These are phyloP conservation scores for Quercus ilex DNA, from an alignment of 306 rosid genomes.

Conservation along the genomic window DNA sequence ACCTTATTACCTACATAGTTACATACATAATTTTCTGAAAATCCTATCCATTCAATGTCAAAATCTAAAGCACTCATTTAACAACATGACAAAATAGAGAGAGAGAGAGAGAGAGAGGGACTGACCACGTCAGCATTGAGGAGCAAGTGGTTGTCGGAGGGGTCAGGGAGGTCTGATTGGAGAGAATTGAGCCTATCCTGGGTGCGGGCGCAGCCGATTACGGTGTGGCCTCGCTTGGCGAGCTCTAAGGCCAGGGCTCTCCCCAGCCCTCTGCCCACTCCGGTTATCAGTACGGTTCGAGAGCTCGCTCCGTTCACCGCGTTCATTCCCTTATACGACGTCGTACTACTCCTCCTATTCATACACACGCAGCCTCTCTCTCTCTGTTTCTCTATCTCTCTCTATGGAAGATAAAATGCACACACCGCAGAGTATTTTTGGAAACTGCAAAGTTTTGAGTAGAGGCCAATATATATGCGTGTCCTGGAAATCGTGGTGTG, in stretches of 20 bases:
- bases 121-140: conserved; percentile 58
- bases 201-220: conserved; percentile 77
- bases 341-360: neutral
- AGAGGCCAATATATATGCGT: too few relatives aligned
- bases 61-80: too few relatives aligned
- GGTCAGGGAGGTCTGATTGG: conserved; percentile 35
- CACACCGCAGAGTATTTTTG: too few relatives aligned
- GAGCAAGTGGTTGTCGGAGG: conserved; percentile 49
- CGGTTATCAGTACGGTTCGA: conserved; percentile 62
- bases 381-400: neutral
- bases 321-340: neutral
- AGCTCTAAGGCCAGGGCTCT: conserved; percentile 71
- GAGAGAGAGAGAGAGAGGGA: neutral
- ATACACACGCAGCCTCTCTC: neutral
- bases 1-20: neutral
- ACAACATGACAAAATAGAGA: neutral
- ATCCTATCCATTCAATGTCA: too few relatives aligned
- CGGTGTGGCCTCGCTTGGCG: conserved; percentile 65
- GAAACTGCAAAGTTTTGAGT: too few relatives aligned
- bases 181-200: conserved; percentile 64
- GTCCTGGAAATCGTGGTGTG: too few relatives aligned
- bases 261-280: conserved; percentile 76
- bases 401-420: too few relatives aligned
- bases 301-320: conserved; percentile 12
- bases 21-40: neutral